Conservation (phyloP, 352 stramenopile species). For the Phytopythium oedochilum region DNA sequence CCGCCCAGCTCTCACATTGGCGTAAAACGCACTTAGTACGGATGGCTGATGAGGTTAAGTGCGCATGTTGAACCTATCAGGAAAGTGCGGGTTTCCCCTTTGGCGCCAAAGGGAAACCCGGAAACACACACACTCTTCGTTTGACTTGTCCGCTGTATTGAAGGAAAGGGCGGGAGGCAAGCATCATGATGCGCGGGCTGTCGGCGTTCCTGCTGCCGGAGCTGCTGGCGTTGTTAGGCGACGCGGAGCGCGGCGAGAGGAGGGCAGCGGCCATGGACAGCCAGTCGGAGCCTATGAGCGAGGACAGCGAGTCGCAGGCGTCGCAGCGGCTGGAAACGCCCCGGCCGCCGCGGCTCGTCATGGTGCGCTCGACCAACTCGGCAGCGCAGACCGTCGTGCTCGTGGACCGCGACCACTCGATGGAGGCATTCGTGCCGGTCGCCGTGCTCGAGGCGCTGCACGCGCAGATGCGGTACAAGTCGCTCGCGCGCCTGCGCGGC, state of each 20-base stretch:
- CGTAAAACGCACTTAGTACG: conserved; percentile 2
- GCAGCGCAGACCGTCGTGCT: conserved; percentile 34
- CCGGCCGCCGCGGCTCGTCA: conserved; percentile 38
- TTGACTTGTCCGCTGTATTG: background rate
- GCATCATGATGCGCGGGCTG: conserved; percentile 8
- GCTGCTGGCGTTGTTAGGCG: conserved; percentile 42
- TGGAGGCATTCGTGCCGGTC: conserved; percentile 46
- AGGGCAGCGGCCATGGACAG: conserved; percentile 13
- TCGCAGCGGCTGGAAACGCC: background rate
- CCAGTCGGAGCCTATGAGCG: conserved; percentile 33
- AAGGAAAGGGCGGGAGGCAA: background rate
- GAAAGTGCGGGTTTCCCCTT: background rate
- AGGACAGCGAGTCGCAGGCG: conserved; percentile 54
- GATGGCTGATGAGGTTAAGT: too few species aligned
- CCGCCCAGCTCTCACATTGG: too few species aligned
- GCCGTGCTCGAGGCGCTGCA: conserved; percentile 15
- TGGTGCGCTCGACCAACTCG: conserved; percentile 40
- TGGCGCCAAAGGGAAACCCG: too few species aligned
- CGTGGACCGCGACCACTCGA: conserved; percentile 37
- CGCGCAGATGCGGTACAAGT: conserved; percentile 21
- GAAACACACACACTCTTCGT: too few species aligned
- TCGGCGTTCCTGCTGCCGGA: conserved; percentile 49
- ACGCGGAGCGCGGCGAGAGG: background rate
- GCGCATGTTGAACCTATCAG: background rate
- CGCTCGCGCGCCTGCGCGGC: conserved; percentile 35